Base-by-base conservation (phyloP, 192 early-diverging fungal genomes). In the Coemansia erecta region DNA sequence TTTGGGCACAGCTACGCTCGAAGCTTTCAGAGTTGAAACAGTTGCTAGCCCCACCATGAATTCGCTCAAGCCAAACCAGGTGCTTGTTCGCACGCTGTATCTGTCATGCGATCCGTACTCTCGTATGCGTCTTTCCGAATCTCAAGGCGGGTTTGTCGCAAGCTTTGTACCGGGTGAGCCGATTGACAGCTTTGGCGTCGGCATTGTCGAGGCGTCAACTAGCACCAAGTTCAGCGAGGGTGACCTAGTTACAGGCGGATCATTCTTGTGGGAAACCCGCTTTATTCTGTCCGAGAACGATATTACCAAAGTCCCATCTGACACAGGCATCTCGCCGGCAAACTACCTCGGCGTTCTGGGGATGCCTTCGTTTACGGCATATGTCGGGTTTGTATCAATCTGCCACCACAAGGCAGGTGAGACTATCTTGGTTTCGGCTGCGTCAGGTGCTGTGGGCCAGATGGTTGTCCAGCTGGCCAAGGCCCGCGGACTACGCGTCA, bases 341-440 rank as follows among this genome's bases (percentile, higher is more conserved):
- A 73, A 83, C 69, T 86, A 81, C 53, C 48, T 88, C 28, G 85
- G 90, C 45, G 81, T 86, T 23, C 70, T 90, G 0, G 88, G 92
- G 17, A 93, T 93, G 88, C 84, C 92, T 19, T 87, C 87, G 24
- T 81, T 86, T 45, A 93, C 92, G 10, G 92, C 90, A 0, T 92
- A 90, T 58, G 63, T 73, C 22, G 86, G 88, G 17, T 64, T 92
- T 19, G 44, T 83, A 24, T 59, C 68, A 7, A 66, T 88, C 23
- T 89, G 87, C 21, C 67, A 89, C 46, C 86, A 89, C 56, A 89
- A 90, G 68, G 68, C 63, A 6, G 93, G 92, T 13, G 92, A 97
- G 56, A 94, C 90, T 2, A 70, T 94, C 8, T 91, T 86, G 42
- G 82, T 95, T 22, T 87, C 84, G 3, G 89, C 88, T 21, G 95